These are phyloP conservation scores for Metschnikowia rubicola DNA, from an alignment of 805 yeast species.

Conservation along the genomic window DNA sequence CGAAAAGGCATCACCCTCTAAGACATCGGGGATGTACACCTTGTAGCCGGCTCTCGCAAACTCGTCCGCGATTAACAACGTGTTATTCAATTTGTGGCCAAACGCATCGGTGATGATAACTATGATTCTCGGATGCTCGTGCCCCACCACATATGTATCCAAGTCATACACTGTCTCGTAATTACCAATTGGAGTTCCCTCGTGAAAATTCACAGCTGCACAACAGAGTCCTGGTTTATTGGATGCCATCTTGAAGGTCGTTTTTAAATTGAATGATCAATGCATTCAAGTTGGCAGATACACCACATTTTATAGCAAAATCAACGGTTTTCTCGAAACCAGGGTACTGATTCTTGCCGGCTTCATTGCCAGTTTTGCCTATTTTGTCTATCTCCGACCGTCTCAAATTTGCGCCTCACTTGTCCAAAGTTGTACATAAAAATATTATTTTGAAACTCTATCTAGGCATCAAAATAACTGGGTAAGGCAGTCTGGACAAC, in stretches of 20 bases:
- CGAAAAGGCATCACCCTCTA: conserved; percentile 44
- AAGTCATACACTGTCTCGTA: conserved; percentile 41
- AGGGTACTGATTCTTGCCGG: too few relatives aligned
- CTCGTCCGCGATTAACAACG: conserved; percentile 59
- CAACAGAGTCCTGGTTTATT: conserved; percentile 52
- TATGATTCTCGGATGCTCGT: conserved; percentile 43
- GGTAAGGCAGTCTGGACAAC: too few relatives aligned
- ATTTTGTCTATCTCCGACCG: too few relatives aligned
- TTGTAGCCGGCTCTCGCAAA: conserved; percentile 61
- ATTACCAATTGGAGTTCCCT: conserved; percentile 49
- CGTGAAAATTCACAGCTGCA: conserved; percentile 39
- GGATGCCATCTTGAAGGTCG: conserved; percentile 38
- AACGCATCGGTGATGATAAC: conserved; percentile 68
- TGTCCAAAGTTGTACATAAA: too few relatives aligned
- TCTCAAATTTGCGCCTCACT: too few relatives aligned
- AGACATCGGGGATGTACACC: conserved; percentile 74
- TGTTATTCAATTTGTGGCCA: conserved; percentile 60
- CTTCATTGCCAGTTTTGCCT: too few relatives aligned
- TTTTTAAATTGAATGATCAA: too few relatives aligned
- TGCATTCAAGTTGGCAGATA: too few relatives aligned
- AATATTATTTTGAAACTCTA: too few relatives aligned
- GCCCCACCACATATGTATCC: conserved; percentile 31
- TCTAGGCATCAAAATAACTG: too few relatives aligned
- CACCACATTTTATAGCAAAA: too few relatives aligned
- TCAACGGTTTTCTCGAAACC: too few relatives aligned